phyloP scores from a whole-genome alignment of 768 basidiomycete genomes.

The Leccinum subgranulosum region DNA sequence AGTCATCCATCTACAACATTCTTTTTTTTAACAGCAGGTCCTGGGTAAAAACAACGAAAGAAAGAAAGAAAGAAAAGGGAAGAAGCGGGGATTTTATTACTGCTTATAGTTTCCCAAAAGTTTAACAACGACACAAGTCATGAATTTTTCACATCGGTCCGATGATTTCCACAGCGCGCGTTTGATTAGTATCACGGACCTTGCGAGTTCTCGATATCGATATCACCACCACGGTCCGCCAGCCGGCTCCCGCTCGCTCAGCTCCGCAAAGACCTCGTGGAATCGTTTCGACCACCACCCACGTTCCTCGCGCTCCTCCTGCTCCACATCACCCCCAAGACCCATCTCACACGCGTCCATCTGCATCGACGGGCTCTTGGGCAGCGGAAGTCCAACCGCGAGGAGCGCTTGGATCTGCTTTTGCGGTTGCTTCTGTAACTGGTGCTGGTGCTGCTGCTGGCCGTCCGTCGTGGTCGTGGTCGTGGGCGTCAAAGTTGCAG shows the following conservation, averaged over 20 bases:
- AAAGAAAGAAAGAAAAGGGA: background rate
- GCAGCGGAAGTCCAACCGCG: slow-evolving; percentile 51
- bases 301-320: slow-evolving; percentile 62
- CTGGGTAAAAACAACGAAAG: background rate
- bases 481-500: background rate
- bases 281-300: slow-evolving; percentile 74
- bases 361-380: slow-evolving; percentile 72
- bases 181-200: background rate
- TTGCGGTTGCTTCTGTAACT: slow-evolving; percentile 7
- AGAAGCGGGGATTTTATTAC: background rate
- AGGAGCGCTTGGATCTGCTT: slow-evolving; percentile 39
- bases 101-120: background rate
- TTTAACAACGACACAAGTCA: slow-evolving; percentile 3
- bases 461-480: background rate
- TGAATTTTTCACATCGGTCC: background rate
- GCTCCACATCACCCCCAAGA: slow-evolving; percentile 23
- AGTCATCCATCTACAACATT: slow-evolving; percentile 5
- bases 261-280: slow-evolving; percentile 57
- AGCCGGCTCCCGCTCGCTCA: slow-evolving; percentile 31
- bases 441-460: background rate
- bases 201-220: background rate
- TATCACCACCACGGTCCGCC: background rate
- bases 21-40: background rate
- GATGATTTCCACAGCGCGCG: background rate
- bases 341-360: slow-evolving; percentile 36